phyloP scores from a whole-genome alignment of 2,329 filamentous ascomycete genomes.

The Aspergillus persii region DNA sequence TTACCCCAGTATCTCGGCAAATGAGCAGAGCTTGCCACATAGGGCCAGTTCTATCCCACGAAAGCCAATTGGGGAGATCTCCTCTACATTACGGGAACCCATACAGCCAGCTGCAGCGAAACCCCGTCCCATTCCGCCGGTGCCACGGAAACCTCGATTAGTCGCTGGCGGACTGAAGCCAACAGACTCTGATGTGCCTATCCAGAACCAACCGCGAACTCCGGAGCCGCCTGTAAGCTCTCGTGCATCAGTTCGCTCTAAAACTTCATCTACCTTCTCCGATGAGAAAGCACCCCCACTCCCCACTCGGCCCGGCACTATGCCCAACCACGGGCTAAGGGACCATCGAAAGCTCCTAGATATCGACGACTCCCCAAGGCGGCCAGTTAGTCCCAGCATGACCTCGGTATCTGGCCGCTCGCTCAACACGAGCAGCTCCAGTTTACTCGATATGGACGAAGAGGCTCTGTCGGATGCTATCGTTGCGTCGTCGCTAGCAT shows the following conservation, averaged over 20 bases:
- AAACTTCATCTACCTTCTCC: constrained; percentile 10
- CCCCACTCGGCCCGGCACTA: constrained; percentile 24
- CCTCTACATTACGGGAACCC: neutral
- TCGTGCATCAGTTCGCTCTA: constrained; percentile 15
- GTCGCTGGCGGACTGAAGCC: constrained; percentile 2
- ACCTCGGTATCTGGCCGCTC: constrained; percentile 26
- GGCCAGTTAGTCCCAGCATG: constrained; percentile 25
- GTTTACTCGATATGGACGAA: constrained; percentile 29
- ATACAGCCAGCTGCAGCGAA: constrained; percentile 11
- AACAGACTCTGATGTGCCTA: neutral
- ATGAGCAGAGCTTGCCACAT: constrained; percentile 1
- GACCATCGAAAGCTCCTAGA: constrained; percentile 10
- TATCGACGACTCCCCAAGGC: constrained; percentile 12
- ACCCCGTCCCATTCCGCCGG: constrained; percentile 17
- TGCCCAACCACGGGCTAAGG: constrained; percentile 1
- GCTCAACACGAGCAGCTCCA: constrained; percentile 24
- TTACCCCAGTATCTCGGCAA: constrained; percentile 4
- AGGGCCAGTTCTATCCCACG: constrained; percentile 8
- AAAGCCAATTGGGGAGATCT: constrained; percentile 7
- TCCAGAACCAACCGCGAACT: neutral
- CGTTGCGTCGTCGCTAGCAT: constrained; percentile 48
- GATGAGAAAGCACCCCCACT: constrained; percentile 24
- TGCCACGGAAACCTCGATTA: constrained; percentile 12
- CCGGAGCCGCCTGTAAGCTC: constrained; percentile 9
- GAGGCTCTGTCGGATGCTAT: constrained; percentile 47